These are phyloP conservation scores for Clitopilus passeckerianus DNA, from an alignment of 768 basidiomycete species.

Conservation along the genomic window DNA sequence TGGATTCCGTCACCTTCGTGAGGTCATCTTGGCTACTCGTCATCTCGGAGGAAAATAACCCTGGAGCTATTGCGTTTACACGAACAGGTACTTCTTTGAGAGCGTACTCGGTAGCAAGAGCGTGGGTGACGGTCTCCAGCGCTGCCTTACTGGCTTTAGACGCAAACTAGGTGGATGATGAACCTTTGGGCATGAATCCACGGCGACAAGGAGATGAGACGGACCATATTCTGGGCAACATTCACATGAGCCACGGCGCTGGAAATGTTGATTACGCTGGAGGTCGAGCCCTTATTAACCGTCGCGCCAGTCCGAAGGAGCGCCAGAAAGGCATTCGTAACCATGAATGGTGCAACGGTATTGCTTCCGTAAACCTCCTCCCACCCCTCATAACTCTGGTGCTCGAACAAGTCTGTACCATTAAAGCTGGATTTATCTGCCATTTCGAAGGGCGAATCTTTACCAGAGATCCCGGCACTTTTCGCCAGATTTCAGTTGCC, in stretches of 20 bases:
- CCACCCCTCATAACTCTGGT: neutral
- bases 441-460: neutral
- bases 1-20: neutral
- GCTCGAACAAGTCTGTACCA: neutral
- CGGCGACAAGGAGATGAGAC: constrained; percentile 14
- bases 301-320: constrained; percentile 63
- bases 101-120: constrained; percentile 69
- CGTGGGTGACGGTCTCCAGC: constrained; percentile 61
- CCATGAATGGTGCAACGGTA: constrained; percentile 67
- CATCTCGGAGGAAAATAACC: constrained; percentile 71
- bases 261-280: constrained; percentile 69
- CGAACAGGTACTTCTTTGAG: constrained; percentile 62
- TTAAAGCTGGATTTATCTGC: neutral
- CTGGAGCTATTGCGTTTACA: constrained; percentile 67
- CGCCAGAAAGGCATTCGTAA: constrained; percentile 68
- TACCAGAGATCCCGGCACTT: neutral
- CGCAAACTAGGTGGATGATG: neutral
- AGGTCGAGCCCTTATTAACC: constrained; percentile 48
- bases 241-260: constrained; percentile 67
- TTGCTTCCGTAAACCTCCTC: constrained; percentile 35
- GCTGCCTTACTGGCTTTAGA: constrained; percentile 46
- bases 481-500: neutral
- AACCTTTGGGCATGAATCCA: neutral
- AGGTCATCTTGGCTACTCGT: constrained; percentile 25
- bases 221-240: constrained; percentile 66